Base-by-base conservation (phyloP, 768 basidiomycete genomes). In the Lactarius vividus region DNA sequence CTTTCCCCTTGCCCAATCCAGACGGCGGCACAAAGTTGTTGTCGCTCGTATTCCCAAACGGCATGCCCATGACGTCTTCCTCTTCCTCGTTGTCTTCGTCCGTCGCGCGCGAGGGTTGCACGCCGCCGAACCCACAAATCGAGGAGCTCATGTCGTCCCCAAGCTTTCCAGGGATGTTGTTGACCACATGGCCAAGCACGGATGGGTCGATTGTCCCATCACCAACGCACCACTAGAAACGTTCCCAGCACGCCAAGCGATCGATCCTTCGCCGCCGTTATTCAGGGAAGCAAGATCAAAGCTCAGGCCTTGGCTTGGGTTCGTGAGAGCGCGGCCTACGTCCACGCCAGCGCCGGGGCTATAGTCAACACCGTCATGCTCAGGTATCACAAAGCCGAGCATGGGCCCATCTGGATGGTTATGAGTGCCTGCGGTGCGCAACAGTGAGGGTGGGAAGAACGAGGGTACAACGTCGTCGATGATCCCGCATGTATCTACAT, bases 191-290 rank as follows among this genome's bases (percentile, higher is more conserved):
- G n/a, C 66, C 60, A 11, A 70, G 69, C 2, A 70, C 37, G 4
- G 66, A 63, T 1, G 66, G 69, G 44, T 70, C 69, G 31, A 70
- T 70, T 42, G 63, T 68, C 18, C 68, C 65, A 4, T 68, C 59
- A 1, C 69, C 69, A 9, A 39, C 42, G n/a, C 11, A 49, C 26
- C 20, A 29, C 61, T 15, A 13, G 40, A 4, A 13, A 54, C 52
- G 2, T 40, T 28, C 18, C 26, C 61, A 10, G 23, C 28, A 3
- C 15, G 16, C 65, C 65, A 66, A 18, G 40, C 55, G 20, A 55
- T 28, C 65, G 61, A 66, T 13, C 52, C 57, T 7, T 49, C 40
- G 28, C 33, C 40, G 2, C 33, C 31, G 16, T 5, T 1, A 37
- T 13, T 40, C 15, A 33, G 20, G 8, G 64, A 20, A 11, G 35